phyloP scores from a whole-genome alignment of 352 stramenopile species.

The Globisporangium megalacanthum region DNA sequence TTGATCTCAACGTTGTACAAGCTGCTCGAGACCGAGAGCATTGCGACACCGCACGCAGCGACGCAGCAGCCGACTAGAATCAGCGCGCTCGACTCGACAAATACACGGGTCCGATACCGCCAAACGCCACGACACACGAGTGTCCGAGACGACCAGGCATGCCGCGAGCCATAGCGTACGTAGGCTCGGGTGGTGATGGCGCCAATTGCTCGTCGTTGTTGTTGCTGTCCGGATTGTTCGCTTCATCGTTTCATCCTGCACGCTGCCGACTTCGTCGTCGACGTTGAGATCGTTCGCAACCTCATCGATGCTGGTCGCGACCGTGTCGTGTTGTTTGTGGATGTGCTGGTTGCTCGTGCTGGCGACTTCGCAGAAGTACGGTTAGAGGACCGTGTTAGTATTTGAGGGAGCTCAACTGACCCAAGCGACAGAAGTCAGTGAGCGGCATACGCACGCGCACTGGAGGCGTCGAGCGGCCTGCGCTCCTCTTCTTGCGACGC shows the following conservation, averaged over 20 bases:
- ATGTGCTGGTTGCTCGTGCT: background rate
- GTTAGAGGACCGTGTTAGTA: background rate
- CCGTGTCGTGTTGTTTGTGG: background rate
- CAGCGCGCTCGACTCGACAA: conserved; percentile 56
- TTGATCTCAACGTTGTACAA: conserved; percentile 89
- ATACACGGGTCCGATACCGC: too few species aligned
- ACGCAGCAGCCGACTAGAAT: conserved; percentile 69
- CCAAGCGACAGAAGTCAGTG: too few species aligned
- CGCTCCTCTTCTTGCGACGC: conserved; percentile 1
- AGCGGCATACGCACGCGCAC: background rate
- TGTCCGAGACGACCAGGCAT: too few species aligned
- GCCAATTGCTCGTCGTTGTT: background rate
- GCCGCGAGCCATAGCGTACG: too few species aligned
- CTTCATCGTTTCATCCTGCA: conserved; percentile 22
- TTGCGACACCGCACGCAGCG: conserved; percentile 58
- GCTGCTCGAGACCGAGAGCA: conserved; percentile 68
- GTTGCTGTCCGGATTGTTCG: conserved; percentile 1
- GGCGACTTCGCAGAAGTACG: background rate
- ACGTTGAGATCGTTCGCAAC: conserved; percentile 14
- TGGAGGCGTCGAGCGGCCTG: conserved; percentile 1
- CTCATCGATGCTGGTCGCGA: background rate
- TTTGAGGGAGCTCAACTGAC: too few species aligned
- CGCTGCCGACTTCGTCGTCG: conserved; percentile 22
- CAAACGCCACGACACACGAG: too few species aligned
- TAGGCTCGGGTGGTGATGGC: conserved; percentile 7